Base-by-base conservation (phyloP, 495 filamentous ascomycete genomes). In the Penicillium lividum region DNA sequence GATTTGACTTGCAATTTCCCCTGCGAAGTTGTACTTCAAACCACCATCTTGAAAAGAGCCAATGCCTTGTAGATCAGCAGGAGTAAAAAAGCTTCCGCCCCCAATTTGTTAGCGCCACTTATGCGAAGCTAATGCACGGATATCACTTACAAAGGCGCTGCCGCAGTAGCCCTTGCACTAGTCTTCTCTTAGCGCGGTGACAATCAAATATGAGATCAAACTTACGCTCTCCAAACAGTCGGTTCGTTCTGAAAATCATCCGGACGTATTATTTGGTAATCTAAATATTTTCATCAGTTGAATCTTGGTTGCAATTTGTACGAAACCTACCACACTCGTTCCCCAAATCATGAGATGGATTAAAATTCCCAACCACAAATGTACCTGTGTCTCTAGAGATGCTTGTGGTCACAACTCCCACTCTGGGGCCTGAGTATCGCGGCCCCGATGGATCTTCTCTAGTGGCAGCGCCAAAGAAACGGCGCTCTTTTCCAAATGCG, bases 361-460 rank as follows among this genome's bases (percentile, higher is more conserved):
- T 71, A 43, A 68, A 71, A 36, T 71, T 71, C 3, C 60, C 63
- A 18, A 71, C 57, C 1, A 71, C 57, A 53, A 68, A 66, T 5
- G 65, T 54, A 28, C 43, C 56, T 15, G 60, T 64, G 27, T 68
- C 61, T 28, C 48, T 64, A 10, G 58, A 64, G 48, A 66, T 71
- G 27, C 56, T 66, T 1, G 57, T 66, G 4, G 63, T 59, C 15
- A 71, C 55, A 6, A 69, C 67, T 1, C 59, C 59, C 7, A 64
- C 56, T 33, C 63, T 69, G 1, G 57, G 27, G 3, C 54, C 42
- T 4, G 64, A 63, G 25, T 30, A 16, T 51, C 1, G 5, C 5
- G 40, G 49, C 30, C 50, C 31, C 5, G 4, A 22, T 33, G 56
- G 44, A 46, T 57, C 45, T 0, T 57, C 57, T 5, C 43, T 29